Base-by-base conservation (phyloP, 305 asterid species). In the Fraxinus floribunda region DNA sequence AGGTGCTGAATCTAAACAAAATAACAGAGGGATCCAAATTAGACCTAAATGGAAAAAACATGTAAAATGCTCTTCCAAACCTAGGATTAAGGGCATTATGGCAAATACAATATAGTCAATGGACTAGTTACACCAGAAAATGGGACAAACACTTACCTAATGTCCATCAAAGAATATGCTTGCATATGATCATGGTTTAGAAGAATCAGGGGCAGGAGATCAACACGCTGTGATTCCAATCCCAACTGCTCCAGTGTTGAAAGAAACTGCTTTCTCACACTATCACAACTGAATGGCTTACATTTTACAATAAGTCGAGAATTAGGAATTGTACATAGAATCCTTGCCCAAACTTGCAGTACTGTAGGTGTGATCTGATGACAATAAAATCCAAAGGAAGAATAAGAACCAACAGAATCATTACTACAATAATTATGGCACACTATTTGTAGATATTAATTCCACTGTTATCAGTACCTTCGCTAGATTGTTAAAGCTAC, bases 121-220 rank as follows among this genome's bases (percentile, higher is more conserved):
- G 11, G 46, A 60, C 57, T 49, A 70, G n/a, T 70, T 83, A 60
- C 78, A 71, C 85, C 77, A 24, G 24, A 57, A 18, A 66, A 81
- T 76, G 32, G 24, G 77, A 84, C 52, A 80, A 62, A 36, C 36
- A 8, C 52, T 83, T 81, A 94, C 99, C 99, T 97, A 85, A 97
- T 93, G 92, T 97, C 99, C 98, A 97, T 97, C 81, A 97, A 93
- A 82, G 98, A 91, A 87, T 97, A 97, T 52, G 99, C 94, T 88
- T 97, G 99, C 99, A 97, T 97, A 87, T 97, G 99, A 85, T 97
- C 99, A 81, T 97, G 99, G 89, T 97, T 97, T 86, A 97, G 95
- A 84, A 97, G 97, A 85, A 95, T 97, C 77, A 97, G 90, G 80
- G 99, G 98, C 86, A 97, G 88, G 81, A 97, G 98, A 89, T 97